Percentiles rank a stretch among this genome's conserved stretches.
phyloP scores from a whole-genome alignment of 345 rosid genomes.

The Gynandropsis gynandra region DNA sequence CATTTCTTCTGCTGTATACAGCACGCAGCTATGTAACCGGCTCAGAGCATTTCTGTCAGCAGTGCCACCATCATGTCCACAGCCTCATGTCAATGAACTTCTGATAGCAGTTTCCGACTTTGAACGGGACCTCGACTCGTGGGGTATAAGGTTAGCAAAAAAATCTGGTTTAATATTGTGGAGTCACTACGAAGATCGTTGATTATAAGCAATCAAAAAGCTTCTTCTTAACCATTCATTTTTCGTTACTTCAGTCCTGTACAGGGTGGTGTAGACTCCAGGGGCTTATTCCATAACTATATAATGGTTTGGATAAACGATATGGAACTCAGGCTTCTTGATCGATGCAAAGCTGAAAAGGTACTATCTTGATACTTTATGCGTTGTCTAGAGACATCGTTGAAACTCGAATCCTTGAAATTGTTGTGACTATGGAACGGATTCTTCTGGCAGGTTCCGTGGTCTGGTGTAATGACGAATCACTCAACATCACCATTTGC shows the following conservation, averaged over 20 bases:
- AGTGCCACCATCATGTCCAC: conserved; percentile 84
- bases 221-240: not conserved
- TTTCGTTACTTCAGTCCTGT: conserved; percentile 48
- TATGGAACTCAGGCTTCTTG: conserved; percentile 84
- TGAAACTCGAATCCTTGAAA: not conserved
- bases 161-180: not conserved
- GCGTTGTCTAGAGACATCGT: not conserved
- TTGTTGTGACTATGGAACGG: conserved; percentile 4
- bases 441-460: conserved; percentile 53
- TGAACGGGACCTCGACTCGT: conserved; percentile 70
- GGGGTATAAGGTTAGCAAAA: conserved; percentile 72
- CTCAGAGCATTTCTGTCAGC: conserved; percentile 71
- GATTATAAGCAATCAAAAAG: conserved; percentile 3
- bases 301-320: conserved; percentile 93
- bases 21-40: conserved; percentile 65
- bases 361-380: conserved; percentile 31
- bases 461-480: conserved; percentile 80
- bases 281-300: conserved; percentile 64
- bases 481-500: conserved; percentile 92
- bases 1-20: conserved; percentile 74
- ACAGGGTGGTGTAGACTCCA: conserved; percentile 78
- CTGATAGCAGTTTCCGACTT: conserved; percentile 77
- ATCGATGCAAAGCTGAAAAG: conserved; percentile 85
- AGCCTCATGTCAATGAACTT: conserved; percentile 77
- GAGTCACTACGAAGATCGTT: not conserved